These are phyloP conservation scores for Paraphaeosphaeria sporulosa DNA, from an alignment of 2,329 filamentous ascomycete genomes.

Conservation along the genomic window DNA sequence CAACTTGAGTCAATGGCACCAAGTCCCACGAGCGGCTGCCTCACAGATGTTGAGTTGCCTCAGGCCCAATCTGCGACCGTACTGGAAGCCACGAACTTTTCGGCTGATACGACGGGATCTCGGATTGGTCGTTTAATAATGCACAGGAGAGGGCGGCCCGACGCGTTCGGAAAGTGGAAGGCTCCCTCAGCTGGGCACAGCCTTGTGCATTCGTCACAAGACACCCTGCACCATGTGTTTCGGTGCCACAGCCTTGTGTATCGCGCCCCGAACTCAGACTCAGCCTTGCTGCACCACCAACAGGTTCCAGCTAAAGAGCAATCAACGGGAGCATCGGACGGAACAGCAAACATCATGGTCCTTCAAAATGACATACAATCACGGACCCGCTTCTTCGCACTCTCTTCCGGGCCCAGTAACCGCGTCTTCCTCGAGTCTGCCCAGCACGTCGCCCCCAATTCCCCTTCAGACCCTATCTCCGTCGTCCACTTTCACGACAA, in stretches of 20 bases:
- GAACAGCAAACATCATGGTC: conserved; percentile 7
- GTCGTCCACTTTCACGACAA: not conserved
- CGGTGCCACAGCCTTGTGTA: conserved; percentile 6
- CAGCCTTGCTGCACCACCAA: conserved; percentile 1
- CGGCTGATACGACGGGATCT: not conserved
- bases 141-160: not conserved
- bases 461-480: conserved; percentile 4
- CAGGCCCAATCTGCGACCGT: conserved; percentile 4
- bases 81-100: conserved; percentile 8
- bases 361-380: conserved; percentile 2
- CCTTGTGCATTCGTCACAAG: conserved; percentile 2
- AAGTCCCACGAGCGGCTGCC: conserved; percentile 1
- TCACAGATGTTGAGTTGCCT: conserved; percentile 12
- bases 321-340: not conserved
- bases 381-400: not conserved
- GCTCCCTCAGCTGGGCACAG: not conserved
- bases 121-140: not conserved
- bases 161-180: conserved; percentile 7
- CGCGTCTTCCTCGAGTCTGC: conserved; percentile 1
- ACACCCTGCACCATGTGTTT: conserved; percentile 1
- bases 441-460: not conserved
- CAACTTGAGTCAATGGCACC: not conserved
- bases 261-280: not conserved
- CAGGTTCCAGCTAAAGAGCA: not conserved
- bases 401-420: conserved; percentile 12